These are phyloP conservation scores for Ustilago vetiveriae DNA, from an alignment of 1,284 basidiomycete genomes.

Conservation along the genomic window DNA sequence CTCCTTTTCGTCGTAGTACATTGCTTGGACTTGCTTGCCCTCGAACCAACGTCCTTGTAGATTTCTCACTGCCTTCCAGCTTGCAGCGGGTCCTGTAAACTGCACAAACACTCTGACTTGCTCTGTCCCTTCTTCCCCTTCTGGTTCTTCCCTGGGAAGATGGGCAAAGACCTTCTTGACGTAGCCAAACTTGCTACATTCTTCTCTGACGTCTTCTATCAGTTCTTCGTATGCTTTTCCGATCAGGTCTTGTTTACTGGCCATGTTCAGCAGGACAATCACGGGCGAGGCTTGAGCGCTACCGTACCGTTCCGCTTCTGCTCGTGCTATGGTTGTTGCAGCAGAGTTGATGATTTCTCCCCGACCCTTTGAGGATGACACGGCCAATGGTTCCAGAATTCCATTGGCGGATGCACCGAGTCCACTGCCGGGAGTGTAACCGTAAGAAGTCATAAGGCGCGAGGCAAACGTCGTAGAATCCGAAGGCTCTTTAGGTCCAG, in stretches of 20 bases:
- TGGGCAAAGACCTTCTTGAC: conserved; percentile 43
- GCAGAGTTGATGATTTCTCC: conserved; percentile 9
- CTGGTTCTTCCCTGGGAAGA: not conserved
- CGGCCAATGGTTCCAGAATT: conserved; percentile 43
- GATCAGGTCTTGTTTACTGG: not conserved
- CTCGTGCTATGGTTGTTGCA: not conserved
- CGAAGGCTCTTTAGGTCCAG: not conserved
- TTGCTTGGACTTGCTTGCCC: conserved; percentile 20
- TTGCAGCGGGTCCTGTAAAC: conserved; percentile 54
- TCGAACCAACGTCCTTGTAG: conserved; percentile 50
- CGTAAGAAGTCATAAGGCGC: conserved; percentile 56
- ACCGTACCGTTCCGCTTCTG: conserved; percentile 18
- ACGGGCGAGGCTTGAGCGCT: conserved; percentile 8
- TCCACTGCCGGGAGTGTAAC: conserved; percentile 56
- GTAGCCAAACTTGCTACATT: conserved; percentile 55
- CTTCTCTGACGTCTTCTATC: conserved; percentile 24
- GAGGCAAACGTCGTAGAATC: conserved; percentile 40
- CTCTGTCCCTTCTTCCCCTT: too few relatives aligned
- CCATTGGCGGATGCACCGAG: conserved; percentile 59
- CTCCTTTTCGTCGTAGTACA: conserved; percentile 8
- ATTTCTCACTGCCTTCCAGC: conserved; percentile 49
- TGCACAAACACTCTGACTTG: conserved; percentile 52
- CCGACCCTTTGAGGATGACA: not conserved
- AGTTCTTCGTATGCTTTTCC: conserved; percentile 1
- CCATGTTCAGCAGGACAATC: conserved; percentile 28